These are phyloP conservation scores for Solanum sitiens DNA, from an alignment of 257 asterid species.

Conservation along the genomic window DNA sequence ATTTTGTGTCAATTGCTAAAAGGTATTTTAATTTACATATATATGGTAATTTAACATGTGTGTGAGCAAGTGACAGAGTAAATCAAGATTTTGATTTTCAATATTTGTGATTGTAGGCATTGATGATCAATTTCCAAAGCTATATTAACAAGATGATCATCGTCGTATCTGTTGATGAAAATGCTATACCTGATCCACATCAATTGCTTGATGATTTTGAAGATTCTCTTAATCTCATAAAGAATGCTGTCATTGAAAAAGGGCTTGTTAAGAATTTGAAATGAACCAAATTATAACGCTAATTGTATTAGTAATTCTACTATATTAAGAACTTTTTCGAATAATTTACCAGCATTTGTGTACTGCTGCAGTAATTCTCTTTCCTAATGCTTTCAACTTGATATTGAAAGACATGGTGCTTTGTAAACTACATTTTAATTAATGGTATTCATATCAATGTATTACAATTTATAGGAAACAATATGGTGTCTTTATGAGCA, in stretches of 20 bases:
- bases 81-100: neutral
- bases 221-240: conserved; percentile 22
- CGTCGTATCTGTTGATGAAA: conserved; percentile 30
- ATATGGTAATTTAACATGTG: too few relatives aligned
- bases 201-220: conserved; percentile 21
- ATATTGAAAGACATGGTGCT: neutral
- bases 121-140: conserved; percentile 29
- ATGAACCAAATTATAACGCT: neutral
- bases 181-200: conserved; percentile 26
- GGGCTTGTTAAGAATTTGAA: neutral
- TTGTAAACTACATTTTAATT: neutral
- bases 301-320: neutral
- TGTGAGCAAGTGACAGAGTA: neutral
- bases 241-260: conserved; percentile 4
- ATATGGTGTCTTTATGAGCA: too few relatives aligned
- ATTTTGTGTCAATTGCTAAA: too few relatives aligned
- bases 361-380: neutral
- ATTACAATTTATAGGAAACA: neutral
- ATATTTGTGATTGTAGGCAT: conserved; percentile 3
- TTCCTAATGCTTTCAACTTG: neutral
- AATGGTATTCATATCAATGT: neutral
- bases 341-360: neutral
- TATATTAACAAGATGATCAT: conserved; percentile 22
- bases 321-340: neutral
- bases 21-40: too few relatives aligned